These are phyloP conservation scores for Plantago lanceolata DNA, from an alignment of 305 asterid genomes.

Conservation along the genomic window DNA sequence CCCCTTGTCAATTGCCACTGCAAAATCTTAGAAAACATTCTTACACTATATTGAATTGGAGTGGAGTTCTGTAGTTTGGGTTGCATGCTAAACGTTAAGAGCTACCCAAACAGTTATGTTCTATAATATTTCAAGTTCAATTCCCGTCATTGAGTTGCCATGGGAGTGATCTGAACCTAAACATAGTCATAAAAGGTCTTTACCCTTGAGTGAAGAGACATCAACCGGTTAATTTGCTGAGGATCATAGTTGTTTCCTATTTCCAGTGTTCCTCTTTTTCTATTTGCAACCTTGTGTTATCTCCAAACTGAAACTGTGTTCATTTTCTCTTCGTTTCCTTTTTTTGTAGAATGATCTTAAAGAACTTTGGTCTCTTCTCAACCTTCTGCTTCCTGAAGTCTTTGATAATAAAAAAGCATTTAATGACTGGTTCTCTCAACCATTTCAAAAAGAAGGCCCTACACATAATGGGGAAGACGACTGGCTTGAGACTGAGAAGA, in stretches of 20 bases:
- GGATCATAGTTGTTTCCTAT: not conserved
- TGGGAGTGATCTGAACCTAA: slow-evolving; percentile 6
- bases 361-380: slow-evolving; percentile 98
- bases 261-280: not conserved
- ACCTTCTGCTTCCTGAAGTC: slow-evolving; percentile 94
- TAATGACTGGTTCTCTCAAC: slow-evolving; percentile 99
- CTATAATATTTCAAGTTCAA: slow-evolving; percentile 1
- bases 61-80: not conserved
- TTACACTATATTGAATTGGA: not conserved
- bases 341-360: slow-evolving; percentile 92
- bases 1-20: not conserved
- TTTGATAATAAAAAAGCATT: slow-evolving; percentile 97
- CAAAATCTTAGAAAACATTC: not conserved
- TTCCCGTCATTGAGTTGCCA: slow-evolving; percentile 12
- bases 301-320: slow-evolving; percentile 10
- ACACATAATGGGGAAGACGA: slow-evolving; percentile 84
- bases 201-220: slow-evolving; percentile 13
- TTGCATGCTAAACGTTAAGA: slow-evolving; percentile 9
- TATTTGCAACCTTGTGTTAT: not conserved
- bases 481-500: slow-evolving; percentile 99
- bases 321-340: slow-evolving; percentile 7
- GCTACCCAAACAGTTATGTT: not conserved
- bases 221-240: slow-evolving; percentile 8
- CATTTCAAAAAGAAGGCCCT: slow-evolving; percentile 89
- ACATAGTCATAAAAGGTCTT: slow-evolving; percentile 1